Conservation (phyloP, 2,329 filamentous ascomycete genomes). For the Colletotrichum euphorbiae region DNA sequence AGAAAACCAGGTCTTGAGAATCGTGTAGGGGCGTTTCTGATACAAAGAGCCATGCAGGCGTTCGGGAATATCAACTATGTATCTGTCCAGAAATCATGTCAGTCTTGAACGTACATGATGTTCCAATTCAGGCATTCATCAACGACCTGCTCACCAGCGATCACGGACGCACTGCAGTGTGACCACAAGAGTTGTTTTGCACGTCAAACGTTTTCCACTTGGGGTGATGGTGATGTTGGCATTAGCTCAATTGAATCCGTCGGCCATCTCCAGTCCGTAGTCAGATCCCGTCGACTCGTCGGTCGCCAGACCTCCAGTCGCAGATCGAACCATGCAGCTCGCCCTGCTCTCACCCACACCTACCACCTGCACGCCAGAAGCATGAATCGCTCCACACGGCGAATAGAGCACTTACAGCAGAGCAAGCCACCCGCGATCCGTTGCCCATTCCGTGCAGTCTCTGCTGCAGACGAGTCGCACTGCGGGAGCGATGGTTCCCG, state of each 20-base stretch:
- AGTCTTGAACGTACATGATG: no score
- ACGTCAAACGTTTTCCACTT: background rate
- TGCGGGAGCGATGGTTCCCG: constrained; percentile 20
- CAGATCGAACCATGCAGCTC: constrained; percentile 29
- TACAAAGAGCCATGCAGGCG: no score
- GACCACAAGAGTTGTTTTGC: background rate
- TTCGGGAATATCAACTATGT: no score
- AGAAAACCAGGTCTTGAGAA: no score
- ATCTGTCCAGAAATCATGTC: no score
- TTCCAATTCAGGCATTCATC: no score
- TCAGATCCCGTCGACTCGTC: background rate
- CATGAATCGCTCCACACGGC: constrained; percentile 26
- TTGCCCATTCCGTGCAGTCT: constrained; percentile 1
- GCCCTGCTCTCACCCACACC: constrained; percentile 18
- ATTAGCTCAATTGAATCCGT: background rate
- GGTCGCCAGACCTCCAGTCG: constrained; percentile 10
- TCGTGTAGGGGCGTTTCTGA: no score
- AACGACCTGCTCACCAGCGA: background rate
- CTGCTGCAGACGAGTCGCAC: constrained; percentile 25
- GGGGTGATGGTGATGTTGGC: background rate
- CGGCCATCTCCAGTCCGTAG: background rate
- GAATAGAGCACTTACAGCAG: constrained; percentile 8
- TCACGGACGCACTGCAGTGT: background rate
- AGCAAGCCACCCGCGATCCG: background rate
- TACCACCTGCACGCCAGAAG: constrained; percentile 11